Conservation (phyloP, 768 basidiomycete genomes). For the Naganishia vaughanmartiniae region DNA sequence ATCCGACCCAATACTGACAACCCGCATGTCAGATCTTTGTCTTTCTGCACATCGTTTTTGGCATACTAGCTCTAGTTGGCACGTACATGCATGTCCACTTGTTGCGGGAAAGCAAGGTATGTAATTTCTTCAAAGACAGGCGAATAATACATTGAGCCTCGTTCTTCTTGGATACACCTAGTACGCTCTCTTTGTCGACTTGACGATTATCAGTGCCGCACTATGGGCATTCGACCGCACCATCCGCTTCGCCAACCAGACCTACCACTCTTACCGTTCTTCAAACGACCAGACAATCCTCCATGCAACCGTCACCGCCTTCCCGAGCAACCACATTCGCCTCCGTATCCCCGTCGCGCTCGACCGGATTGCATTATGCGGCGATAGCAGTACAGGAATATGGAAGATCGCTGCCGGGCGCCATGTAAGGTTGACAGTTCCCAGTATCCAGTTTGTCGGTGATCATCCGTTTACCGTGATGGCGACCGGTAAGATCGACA, state of each 20-base stretch:
- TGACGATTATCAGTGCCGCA: constrained; percentile 7
- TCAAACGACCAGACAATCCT: too few species aligned
- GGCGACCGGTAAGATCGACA: constrained; percentile 9
- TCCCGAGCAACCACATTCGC: neutral
- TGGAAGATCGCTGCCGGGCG: neutral
- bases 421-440: neutral
- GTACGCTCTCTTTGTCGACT: neutral
- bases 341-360: neutral
- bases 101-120: neutral
- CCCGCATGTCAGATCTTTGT: constrained; percentile 6
- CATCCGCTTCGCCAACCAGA: neutral
- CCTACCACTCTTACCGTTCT: constrained; percentile 3
- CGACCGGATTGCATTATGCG: neutral
- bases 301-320: neutral
- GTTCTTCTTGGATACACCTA: neutral
- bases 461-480: constrained; percentile 22
- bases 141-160: too few species aligned
- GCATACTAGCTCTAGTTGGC: neutral
- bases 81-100: constrained; percentile 13
- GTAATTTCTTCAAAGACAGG: neutral
- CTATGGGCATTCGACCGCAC: constrained; percentile 18
- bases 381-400: neutral
- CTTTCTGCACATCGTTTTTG: constrained; percentile 4
- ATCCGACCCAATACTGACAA: neutral
- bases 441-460: constrained; percentile 1